A percentile compares a stretch with the other conserved stretches of the same genome.
Conservation (phyloP, 1,284 basidiomycete species). For the Cutaneotrichosporon curvatum region DNA sequence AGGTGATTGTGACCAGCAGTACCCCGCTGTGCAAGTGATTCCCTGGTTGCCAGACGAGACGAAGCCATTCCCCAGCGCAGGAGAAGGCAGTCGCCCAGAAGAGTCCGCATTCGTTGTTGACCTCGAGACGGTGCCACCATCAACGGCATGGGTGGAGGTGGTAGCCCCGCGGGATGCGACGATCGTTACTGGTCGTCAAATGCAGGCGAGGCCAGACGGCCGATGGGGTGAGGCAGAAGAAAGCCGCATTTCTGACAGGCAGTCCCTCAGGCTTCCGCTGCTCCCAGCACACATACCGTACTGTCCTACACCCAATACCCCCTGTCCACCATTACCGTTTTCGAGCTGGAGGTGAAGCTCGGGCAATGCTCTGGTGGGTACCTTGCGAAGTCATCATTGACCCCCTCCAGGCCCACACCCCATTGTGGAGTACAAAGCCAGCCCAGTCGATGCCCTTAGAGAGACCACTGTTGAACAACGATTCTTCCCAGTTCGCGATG, state of each 20-base stretch:
- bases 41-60: constrained; percentile 13
- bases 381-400: background rate
- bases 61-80: constrained; percentile 32
- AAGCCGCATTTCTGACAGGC: background rate
- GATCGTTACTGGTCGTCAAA: background rate
- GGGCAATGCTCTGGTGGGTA: background rate
- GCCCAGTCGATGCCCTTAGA: background rate
- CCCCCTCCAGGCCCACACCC: background rate
- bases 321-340: background rate
- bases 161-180: background rate
- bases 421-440: constrained; percentile 25
- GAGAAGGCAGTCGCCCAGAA: constrained; percentile 28
- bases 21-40: background rate
- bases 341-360: background rate
- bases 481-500: constrained; percentile 53
- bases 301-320: background rate
- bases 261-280: background rate
- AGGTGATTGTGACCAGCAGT: constrained; percentile 1
- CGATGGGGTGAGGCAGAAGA: background rate
- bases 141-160: background rate
- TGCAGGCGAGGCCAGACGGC: background rate
- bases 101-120: constrained; percentile 23
- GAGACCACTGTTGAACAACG: constrained; percentile 54
- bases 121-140: background rate
- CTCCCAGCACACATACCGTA: background rate